Evolutionary conservation across 148 eudicot species (phyloP).

Genomic region (Cornus suecica): DNA sequence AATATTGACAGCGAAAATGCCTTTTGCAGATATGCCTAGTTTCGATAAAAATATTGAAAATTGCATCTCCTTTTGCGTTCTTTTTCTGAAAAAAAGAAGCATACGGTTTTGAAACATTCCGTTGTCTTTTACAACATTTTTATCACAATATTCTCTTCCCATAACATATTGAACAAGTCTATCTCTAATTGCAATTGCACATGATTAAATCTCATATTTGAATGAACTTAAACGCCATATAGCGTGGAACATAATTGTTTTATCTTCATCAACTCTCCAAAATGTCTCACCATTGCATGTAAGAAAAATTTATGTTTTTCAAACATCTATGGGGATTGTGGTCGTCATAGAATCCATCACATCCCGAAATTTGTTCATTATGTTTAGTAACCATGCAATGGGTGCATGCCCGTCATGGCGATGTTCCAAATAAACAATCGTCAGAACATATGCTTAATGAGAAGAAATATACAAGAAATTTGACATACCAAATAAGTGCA

Average conservation of each 20-base stretch:
- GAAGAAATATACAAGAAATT: neutral
- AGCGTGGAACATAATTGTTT: neutral
- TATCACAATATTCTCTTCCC: neutral
- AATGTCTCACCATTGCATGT: neutral
- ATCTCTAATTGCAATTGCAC: neutral
- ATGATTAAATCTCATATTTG: neutral
- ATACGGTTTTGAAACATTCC: neutral
- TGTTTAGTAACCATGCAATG: neutral
- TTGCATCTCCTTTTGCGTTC: neutral
- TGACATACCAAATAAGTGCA: slow-evolving; percentile 71
- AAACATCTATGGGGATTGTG: neutral
- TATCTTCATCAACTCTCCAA: neutral
- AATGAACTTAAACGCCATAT: neutral
- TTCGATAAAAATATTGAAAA: neutral
- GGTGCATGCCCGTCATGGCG: slow-evolving; percentile 1
- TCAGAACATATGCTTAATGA: slow-evolving; percentile 1
- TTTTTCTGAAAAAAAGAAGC: neutral
- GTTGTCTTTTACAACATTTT: neutral
- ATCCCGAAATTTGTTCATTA: neutral
- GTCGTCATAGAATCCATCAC: neutral
- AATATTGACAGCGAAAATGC: neutral
- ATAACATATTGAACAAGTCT: neutral
- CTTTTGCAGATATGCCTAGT: neutral
- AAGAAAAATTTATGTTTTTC: neutral
- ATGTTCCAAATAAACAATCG: slow-evolving; percentile 6